phyloP scores from a whole-genome alignment of 768 basidiomycete species.

The Rhodotorula sphaerocarpa region DNA sequence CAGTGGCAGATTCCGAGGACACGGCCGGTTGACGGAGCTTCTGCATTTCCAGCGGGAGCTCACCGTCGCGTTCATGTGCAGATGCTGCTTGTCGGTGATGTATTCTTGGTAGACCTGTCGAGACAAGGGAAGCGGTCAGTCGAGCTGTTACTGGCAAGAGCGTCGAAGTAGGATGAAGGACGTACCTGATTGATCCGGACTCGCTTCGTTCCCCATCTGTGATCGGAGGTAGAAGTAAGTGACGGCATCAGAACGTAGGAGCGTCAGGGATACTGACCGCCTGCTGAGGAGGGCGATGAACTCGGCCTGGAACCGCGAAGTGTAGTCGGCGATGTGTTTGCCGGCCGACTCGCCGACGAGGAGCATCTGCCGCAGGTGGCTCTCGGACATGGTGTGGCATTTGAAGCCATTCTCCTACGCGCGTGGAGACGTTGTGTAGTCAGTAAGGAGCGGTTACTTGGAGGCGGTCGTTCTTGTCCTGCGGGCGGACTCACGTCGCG shows the following conservation, averaged over 20 bases:
- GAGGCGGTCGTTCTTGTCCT: no score
- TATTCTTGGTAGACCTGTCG: conserved; percentile 86
- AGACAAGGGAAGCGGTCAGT: no score
- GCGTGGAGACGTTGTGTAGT: not conserved
- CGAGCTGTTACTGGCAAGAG: no score
- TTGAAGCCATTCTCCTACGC: conserved; percentile 99
- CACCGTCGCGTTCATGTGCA: conserved; percentile 91
- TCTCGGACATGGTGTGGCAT: conserved; percentile 78
- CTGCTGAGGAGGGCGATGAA: conserved; percentile 84
- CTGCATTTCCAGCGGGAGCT: not conserved
- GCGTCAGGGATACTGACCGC: no score
- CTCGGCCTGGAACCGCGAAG: conserved; percentile 75
- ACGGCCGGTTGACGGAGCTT: not conserved
- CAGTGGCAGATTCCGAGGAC: not conserved
- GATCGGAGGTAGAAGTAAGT: no score
- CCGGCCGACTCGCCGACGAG: conserved; percentile 91
- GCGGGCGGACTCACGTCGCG: conserved; percentile 44
- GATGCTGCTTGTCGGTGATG: conserved; percentile 82
- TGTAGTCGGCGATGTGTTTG: conserved; percentile 83
- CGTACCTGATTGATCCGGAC: conserved; percentile 73
- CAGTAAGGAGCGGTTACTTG: no score
- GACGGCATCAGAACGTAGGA: conserved; percentile 5
- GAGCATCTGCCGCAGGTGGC: conserved; percentile 92
- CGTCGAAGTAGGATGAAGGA: no score
- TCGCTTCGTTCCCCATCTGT: conserved; percentile 86